phyloP scores from a whole-genome alignment of 106 monocot species.

The Dendrobium officinale region DNA sequence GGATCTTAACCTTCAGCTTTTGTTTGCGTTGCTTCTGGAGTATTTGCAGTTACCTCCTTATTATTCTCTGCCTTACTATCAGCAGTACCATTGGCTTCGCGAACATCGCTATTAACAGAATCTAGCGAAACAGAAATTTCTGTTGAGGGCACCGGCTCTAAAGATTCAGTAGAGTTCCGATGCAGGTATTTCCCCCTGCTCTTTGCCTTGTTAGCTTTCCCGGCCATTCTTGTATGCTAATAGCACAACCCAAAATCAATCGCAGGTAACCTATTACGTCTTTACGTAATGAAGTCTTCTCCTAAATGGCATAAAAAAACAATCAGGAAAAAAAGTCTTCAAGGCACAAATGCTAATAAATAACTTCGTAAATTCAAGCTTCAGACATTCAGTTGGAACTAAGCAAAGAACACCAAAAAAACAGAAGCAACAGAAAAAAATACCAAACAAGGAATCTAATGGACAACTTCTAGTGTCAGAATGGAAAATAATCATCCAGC shows the following conservation, averaged over 20 bases:
- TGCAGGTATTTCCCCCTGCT: constrained; percentile 1
- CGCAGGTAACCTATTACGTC: not conserved
- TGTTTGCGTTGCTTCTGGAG: constrained; percentile 20
- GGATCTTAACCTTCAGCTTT: constrained; percentile 40
- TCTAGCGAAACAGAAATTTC: not conserved
- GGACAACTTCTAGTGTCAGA: not conserved
- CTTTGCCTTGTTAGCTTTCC: constrained; percentile 10
- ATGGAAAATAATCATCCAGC: not conserved
- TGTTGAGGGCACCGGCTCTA: not conserved
- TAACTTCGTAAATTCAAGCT: not conserved
- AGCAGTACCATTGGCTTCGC: not conserved
- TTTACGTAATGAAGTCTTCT: not conserved
- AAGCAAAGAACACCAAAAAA: not conserved
- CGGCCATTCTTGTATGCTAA: not conserved
- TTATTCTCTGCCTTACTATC: not conserved
- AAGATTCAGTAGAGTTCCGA: constrained; percentile 5
- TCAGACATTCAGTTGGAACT: not conserved
- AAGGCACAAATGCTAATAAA: not conserved
- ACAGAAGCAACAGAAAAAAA: not conserved
- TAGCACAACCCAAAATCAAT: not conserved
- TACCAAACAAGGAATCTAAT: not conserved
- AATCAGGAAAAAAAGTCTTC: not conserved
- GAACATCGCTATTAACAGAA: not conserved
- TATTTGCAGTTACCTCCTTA: constrained; percentile 8
- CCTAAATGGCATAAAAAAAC: not conserved